A percentile compares a stretch with the other conserved stretches of the same genome.
Conservation (phyloP, 2,329 filamentous ascomycete genomes). For the Uncinocarpus reesii region DNA sequence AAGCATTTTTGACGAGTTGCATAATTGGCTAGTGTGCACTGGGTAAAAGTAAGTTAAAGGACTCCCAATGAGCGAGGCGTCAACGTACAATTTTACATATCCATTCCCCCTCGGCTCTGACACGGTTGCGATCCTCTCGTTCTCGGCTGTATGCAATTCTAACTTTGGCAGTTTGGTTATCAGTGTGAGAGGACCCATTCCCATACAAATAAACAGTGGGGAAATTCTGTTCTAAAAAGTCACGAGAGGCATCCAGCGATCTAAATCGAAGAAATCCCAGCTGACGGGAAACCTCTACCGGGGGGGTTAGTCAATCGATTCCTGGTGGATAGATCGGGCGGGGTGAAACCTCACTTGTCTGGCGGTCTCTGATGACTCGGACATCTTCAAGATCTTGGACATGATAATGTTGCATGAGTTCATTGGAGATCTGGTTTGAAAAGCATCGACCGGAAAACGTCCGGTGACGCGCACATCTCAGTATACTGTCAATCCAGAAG, state of each 20-base stretch:
- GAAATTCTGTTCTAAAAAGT: conserved; percentile 45
- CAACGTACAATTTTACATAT: conserved; percentile 44
- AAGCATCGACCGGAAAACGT: conserved; percentile 25
- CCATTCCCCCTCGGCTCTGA: conserved; percentile 46
- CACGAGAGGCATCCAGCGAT: conserved; percentile 40
- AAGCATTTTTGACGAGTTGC: conserved; percentile 48
- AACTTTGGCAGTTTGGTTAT: conserved; percentile 36
- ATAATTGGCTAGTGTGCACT: conserved; percentile 51
- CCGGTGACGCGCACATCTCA: conserved; percentile 34
- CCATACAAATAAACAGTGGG: conserved; percentile 44
- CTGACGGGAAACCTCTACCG: conserved; percentile 43
- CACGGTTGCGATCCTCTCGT: conserved; percentile 41
- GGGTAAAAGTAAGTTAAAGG: conserved; percentile 5
- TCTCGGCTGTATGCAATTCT: conserved; percentile 47
- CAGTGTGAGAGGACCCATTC: conserved; percentile 27
- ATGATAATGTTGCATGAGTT: conserved; percentile 44
- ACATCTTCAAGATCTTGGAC: conserved; percentile 47
- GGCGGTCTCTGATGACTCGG: conserved; percentile 48
- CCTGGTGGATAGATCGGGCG: no score
- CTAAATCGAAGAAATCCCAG: conserved; percentile 49
- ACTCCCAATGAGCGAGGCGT: neutral
- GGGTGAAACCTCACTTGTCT: conserved; percentile 41
- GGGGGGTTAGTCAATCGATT: neutral
- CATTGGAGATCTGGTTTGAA: conserved; percentile 44
- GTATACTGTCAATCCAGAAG: conserved; percentile 24